Percentiles rank a stretch among this genome's conserved stretches.
Evolutionary conservation across 371 early-diverging fungal species (phyloP).

Genomic region (Capniomyces stellatus): DNA sequence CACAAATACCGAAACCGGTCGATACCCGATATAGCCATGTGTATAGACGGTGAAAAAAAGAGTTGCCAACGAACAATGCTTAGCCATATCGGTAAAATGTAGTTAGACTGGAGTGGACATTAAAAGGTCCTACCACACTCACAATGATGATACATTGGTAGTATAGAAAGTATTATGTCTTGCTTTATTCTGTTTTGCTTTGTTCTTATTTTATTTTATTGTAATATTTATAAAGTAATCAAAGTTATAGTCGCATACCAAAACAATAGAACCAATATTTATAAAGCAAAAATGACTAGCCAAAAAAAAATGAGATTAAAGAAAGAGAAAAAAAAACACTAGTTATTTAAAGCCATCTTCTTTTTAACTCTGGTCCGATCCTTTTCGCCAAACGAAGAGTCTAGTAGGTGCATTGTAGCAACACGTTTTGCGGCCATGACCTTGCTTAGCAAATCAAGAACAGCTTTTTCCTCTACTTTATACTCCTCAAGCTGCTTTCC

Average conservation of each 20-base stretch:
- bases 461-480: conserved; percentile 53
- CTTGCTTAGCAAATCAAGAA: conserved; percentile 57
- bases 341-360: too few species aligned
- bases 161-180: neutral
- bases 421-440: conserved; percentile 77
- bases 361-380: conserved; percentile 28
- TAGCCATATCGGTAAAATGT: too few species aligned
- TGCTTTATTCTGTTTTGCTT: neutral
- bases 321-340: neutral
- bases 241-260: neutral
- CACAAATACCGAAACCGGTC: neutral
- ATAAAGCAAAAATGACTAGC: neutral
- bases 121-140: too few species aligned
- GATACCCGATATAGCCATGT: too few species aligned
- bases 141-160: neutral
- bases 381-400: conserved; percentile 49
- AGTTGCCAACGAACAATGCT: too few species aligned
- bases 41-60: too few species aligned
- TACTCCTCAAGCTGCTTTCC: conserved; percentile 64
- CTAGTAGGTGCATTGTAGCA: conserved; percentile 67
- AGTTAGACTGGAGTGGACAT: too few species aligned
- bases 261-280: too few species aligned
- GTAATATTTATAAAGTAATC: neutral
- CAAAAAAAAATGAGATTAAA: too few species aligned
- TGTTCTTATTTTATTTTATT: conserved; percentile 1